Percentiles rank a stretch among this genome's conserved stretches.
These are phyloP conservation scores for Fusarium bactridioides DNA, from an alignment of 2,329 filamentous ascomycete genomes.

Conservation along the genomic window DNA sequence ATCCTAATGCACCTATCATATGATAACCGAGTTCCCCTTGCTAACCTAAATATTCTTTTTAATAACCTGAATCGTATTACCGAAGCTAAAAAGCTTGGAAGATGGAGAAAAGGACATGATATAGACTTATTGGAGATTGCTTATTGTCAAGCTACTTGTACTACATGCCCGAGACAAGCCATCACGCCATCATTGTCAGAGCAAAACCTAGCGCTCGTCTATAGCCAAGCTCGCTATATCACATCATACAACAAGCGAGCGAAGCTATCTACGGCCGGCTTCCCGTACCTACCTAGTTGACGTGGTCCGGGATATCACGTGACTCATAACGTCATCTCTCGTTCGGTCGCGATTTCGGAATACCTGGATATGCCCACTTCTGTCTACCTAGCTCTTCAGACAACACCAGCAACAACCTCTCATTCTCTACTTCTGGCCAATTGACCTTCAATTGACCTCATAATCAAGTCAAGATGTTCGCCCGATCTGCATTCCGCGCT, in stretches of 20 bases:
- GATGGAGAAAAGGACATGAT: background rate
- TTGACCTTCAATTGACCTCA: constrained; percentile 37
- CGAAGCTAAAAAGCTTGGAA: background rate
- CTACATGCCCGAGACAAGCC: background rate
- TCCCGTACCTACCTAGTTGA: background rate
- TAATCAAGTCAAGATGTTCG: constrained; percentile 64
- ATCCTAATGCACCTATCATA: background rate
- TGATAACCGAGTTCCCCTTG: background rate
- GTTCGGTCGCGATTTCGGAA: constrained; percentile 20
- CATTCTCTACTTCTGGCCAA: constrained; percentile 22
- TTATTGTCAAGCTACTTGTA: background rate
- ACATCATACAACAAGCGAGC: background rate
- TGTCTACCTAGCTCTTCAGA: constrained; percentile 6
- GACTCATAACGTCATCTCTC: constrained; percentile 31
- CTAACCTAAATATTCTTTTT: background rate
- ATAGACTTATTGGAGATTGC: background rate
- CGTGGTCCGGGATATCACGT: constrained; percentile 28
- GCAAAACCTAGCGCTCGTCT: background rate
- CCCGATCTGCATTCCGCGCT: constrained; percentile 69
- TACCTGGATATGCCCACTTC: constrained; percentile 25
- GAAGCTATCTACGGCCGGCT: background rate
- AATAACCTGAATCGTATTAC: background rate
- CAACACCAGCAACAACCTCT: constrained; percentile 9
- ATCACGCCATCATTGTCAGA: background rate
- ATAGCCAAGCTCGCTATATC: background rate